Evolutionary conservation across 768 basidiomycete species (phyloP).

Genomic region (Psilocybe subaeruginosa): DNA sequence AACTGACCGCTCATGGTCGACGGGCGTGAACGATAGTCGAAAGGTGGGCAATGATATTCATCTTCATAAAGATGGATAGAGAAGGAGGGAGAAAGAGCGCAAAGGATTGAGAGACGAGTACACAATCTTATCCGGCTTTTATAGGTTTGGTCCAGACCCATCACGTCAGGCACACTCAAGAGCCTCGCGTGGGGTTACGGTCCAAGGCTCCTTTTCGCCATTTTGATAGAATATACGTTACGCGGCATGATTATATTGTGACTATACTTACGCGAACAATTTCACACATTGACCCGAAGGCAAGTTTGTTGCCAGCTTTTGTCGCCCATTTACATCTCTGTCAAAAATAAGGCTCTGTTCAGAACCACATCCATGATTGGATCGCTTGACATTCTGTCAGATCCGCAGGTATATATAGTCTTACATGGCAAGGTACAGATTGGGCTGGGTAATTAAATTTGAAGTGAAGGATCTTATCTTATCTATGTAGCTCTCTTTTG

Average conservation of each 20-base stretch:
- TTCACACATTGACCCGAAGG: neutral
- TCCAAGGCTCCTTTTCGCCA: neutral
- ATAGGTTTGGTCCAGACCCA: neutral
- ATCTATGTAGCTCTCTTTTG: conserved; percentile 2
- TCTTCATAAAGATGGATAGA: neutral
- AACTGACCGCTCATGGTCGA: conserved; percentile 24
- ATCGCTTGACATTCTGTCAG: neutral
- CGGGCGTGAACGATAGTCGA: neutral
- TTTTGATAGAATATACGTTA: neutral
- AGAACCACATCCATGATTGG: conserved; percentile 3
- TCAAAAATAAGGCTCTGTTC: conserved; percentile 10
- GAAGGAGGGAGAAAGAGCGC: neutral
- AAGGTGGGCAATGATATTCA: neutral
- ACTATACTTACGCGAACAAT: neutral
- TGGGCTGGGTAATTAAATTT: neutral
- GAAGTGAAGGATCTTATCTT: conserved; percentile 13
- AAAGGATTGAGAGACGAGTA: neutral
- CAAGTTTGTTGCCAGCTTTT: neutral
- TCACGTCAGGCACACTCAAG: neutral
- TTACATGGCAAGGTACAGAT: too few relatives aligned
- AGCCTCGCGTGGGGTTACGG: neutral
- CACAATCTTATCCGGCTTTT: neutral
- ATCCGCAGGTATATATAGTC: neutral
- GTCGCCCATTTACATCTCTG: neutral
- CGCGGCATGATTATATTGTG: neutral